Base-by-base conservation (phyloP, 2,329 filamentous ascomycete genomes). In the Fusarium napiforme region DNA sequence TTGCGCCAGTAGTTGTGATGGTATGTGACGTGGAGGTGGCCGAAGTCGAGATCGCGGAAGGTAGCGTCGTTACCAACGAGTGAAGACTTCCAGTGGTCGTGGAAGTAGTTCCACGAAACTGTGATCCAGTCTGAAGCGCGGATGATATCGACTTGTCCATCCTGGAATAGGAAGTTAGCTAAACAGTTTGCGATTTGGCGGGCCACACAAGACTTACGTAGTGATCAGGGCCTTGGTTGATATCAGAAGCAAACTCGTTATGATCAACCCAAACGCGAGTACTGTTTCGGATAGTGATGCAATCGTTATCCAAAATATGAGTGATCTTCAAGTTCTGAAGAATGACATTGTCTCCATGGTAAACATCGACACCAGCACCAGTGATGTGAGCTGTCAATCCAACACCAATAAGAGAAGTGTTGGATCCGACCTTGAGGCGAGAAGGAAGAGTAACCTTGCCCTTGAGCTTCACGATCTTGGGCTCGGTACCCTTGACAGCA, bases 1-100 rank as follows among this genome's bases (percentile, higher is more conserved):
- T 85, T 84, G 28, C 77, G 74, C 84, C 83, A 87, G 77, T 84
- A 80, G 79, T 87, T 87, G 76, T 87, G 84, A 74, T 87, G 85
- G 69, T 86, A 87, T 1, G 84, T 86, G 61, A 87, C 74, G 74
- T 85, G 85, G 11, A 87, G 81, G 57, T 84, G 79, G 10, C 84
- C 84, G 5, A 67, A 79, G 73, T 85, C 85, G 26, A 84, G 74
- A 40, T 82, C 82, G 49, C 83, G 82, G 58, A 85, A 78, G 3
- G 71, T 69, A 45, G 81, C 80, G 40, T 80, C 78, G 77, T 85
- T 85, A 12, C 84, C 85, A 7, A 86, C 75, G 1, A 86, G 81
- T 5, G 84, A 85, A 3, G 82, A 82, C 72, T 85, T 87, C 82
- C 83, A 86, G 77, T 85, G 83, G 69, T 85, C 82, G 67, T 86